Evolutionary conservation across 768 basidiomycete species (phyloP), one percentile per base, ranked within the genome.

Genomic region (Tubosaeta sp.): DNA sequence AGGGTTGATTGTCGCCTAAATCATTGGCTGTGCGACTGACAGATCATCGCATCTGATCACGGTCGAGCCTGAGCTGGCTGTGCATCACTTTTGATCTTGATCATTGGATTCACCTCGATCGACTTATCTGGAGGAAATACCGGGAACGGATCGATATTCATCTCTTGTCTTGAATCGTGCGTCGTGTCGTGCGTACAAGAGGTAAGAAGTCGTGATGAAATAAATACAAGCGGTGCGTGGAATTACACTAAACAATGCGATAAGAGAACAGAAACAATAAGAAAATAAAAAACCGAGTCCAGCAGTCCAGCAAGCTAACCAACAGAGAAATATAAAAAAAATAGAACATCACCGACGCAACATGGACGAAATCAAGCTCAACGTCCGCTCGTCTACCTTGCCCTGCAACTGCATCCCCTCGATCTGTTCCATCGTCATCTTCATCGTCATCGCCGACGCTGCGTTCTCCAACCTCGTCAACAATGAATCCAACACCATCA

Each of bases 381-480:
- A 65, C 56, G 77, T 78, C 70, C 73, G 74, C 62, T 74, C 72
- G 58, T 81, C 76, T 33, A 82, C 64, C 14, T 63, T 72, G 14
- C 70, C 74, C 17, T 65, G 65, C 50, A 65, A 60, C 55, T 67
- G 61, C 55, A 76, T 57, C n/a, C 67, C 66, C 46, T 66, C 58
- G 50, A 78, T 48, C 2, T 57, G 55, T 9, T 62, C 57, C 25
- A 34, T 46, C 46, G 56, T 5, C 43, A 41, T 38, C 34, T 39
- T 14, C 52, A 59, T 32, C 19, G 57, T 37, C 46, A 69, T 62
- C 41, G 73, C 64, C 33, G 71, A 65, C 26, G 83, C 69, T 3
- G 87, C 80, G 63, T 94, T 93, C 64, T 90, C 85, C 49, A 94
- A 83, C 39, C 94, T 77, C 8, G 81, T 71, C 29, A 86, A 75